A percentile compares a stretch with the other conserved stretches of the same genome.
Conservation (phyloP, 2,329 filamentous ascomycete genomes). For the Rutstroemia sydowiana region DNA sequence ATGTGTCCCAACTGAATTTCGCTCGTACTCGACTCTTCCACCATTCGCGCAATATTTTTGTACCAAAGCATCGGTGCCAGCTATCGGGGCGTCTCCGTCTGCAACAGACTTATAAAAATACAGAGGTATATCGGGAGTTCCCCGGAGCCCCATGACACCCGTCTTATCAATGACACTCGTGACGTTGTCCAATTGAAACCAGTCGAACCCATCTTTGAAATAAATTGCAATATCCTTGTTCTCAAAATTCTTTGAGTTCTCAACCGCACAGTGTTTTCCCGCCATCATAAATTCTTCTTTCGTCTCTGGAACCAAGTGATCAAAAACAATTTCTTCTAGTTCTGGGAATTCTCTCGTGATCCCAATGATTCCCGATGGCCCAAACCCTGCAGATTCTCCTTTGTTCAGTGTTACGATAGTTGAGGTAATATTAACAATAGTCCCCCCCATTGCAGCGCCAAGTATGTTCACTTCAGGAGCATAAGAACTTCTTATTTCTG, state of each 20-base stretch:
- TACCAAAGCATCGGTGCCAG: conserved; percentile 38
- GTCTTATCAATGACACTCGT: conserved; percentile 14
- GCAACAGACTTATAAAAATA: conserved; percentile 43
- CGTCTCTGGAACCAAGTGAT: no score
- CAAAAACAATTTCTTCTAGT: no score
- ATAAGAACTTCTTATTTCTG: conserved; percentile 44
- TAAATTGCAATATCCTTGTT: conserved; percentile 35
- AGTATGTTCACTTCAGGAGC: conserved; percentile 44
- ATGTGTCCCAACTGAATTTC: conserved; percentile 39
- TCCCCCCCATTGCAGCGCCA: conserved; percentile 43
- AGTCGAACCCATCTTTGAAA: conserved; percentile 26
- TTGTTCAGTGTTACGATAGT: conserved; percentile 33
- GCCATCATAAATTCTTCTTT: no score
- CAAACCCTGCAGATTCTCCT: conserved; percentile 26
- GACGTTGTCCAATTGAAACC: conserved; percentile 24
- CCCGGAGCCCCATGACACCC: conserved; percentile 27
- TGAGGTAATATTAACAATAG: conserved; percentile 35
- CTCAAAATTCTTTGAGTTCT: conserved; percentile 10
- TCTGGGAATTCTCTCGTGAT: not conserved
- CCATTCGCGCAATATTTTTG: conserved; percentile 35
- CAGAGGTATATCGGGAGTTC: conserved; percentile 39
- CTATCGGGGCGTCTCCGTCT: conserved; percentile 39
- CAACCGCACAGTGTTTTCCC: no score
- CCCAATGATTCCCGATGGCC: not conserved
- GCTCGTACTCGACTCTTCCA: conserved; percentile 37